Percentiles rank a stretch among this genome's conserved stretches.
phyloP scores from a whole-genome alignment of 2,329 filamentous ascomycete species.

The Neofusicoccum laricinum region DNA sequence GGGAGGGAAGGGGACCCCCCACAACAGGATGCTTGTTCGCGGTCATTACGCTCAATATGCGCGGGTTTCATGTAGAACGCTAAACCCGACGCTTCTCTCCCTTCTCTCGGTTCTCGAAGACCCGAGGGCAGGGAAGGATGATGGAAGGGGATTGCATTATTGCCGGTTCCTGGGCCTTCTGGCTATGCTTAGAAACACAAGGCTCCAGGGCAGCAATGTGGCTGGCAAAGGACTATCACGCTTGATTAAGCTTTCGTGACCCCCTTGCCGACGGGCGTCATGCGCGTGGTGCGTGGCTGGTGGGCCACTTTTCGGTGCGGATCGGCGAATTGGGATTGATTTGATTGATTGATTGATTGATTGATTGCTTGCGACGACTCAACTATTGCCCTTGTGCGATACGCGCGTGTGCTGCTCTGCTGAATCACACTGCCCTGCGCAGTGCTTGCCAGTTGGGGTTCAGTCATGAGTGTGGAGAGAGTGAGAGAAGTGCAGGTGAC shows the following conservation, averaged over 20 bases:
- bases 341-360: background rate
- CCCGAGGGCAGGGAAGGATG: background rate
- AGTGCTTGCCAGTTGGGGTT: too few species aligned
- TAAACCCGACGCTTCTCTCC: too few species aligned
- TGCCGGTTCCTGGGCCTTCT: background rate
- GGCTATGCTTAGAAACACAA: background rate
- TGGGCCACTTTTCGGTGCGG: background rate
- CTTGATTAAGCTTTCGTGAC: background rate
- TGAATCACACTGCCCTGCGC: background rate
- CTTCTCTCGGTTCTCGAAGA: background rate
- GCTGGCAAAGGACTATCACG: background rate
- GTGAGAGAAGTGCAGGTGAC: background rate
- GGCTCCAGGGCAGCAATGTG: background rate
- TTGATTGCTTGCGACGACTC: background rate
- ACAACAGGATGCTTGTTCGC: background rate
- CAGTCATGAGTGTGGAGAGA: background rate
- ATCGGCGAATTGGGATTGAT: background rate
- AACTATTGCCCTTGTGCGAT: background rate
- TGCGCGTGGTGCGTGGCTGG: conserved; percentile 4
- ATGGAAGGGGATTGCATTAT: background rate
- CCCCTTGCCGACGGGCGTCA: conserved; percentile 1
- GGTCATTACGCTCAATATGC: background rate
- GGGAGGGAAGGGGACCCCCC: background rate
- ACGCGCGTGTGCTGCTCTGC: background rate
- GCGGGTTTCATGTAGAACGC: conserved; percentile 2